Percentiles rank a stretch among this genome's conserved stretches.
These are phyloP conservation scores for Coleophoma eucalyptorum DNA, from an alignment of 2,329 filamentous ascomycete genomes.

Conservation along the genomic window DNA sequence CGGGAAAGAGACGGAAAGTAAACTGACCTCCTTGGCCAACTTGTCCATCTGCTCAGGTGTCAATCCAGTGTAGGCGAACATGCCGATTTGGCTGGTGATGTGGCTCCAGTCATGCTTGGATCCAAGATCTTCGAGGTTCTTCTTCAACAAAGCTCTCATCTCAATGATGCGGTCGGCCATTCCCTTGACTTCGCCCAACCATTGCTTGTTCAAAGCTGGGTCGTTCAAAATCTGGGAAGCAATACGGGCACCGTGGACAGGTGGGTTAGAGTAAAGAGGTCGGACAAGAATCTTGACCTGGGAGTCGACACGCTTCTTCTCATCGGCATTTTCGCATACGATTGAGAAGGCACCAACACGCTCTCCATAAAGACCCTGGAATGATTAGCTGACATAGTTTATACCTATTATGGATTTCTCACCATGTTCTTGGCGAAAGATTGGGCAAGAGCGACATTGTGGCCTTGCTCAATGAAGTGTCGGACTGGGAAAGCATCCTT, in stretches of 20 bases:
- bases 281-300: constrained; percentile 98
- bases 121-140: constrained; percentile 90
- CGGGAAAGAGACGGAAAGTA: constrained; percentile 16
- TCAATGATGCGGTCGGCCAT: constrained; percentile 99
- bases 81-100: constrained; percentile 98
- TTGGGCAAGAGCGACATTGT: constrained; percentile 84
- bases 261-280: constrained; percentile 97
- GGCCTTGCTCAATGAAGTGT: constrained; percentile 89
- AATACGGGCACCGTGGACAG: constrained; percentile 92
- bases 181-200: constrained; percentile 93
- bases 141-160: constrained; percentile 92
- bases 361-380: constrained; percentile 91
- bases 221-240: constrained; percentile 90
- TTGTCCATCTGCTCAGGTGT: constrained; percentile 86
- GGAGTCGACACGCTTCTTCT: constrained; percentile 94
- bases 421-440: constrained; percentile 99
- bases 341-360: constrained; percentile 96
- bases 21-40: constrained; percentile 75
- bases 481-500: constrained; percentile 91
- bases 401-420: constrained; percentile 19
- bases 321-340: constrained; percentile 77
- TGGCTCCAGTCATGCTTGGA: constrained; percentile 98
- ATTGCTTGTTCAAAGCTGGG: constrained; percentile 81
- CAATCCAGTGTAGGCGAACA: constrained; percentile 98
- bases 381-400: not conserved